These are phyloP conservation scores for Cladosporium austrohemisphaericum DNA, from an alignment of 2,329 filamentous ascomycete species.

Conservation along the genomic window DNA sequence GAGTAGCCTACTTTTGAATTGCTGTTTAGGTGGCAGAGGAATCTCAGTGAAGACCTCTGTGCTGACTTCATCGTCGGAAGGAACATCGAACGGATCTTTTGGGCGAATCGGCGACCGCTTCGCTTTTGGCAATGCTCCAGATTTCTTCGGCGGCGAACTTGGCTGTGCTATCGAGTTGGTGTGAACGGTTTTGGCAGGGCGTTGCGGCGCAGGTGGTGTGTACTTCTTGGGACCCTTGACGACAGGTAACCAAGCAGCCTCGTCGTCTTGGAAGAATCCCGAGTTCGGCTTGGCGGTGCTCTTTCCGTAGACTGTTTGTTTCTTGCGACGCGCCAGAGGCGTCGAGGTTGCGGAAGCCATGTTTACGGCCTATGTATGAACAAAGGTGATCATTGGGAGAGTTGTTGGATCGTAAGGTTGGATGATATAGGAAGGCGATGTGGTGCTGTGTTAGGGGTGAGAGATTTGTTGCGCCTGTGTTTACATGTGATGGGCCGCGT, in stretches of 20 bases:
- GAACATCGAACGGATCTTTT: conserved; percentile 42
- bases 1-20: conserved; percentile 17
- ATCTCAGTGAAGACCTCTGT: conserved; percentile 16
- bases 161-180: conserved; percentile 16
- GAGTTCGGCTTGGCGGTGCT: conserved; percentile 19
- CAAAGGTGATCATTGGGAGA: not conserved
- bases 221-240: not conserved
- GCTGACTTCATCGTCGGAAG: conserved; percentile 35
- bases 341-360: conserved; percentile 7
- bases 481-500: too few species aligned
- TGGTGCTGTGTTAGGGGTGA: too few species aligned
- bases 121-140: conserved; percentile 2
- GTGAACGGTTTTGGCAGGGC: conserved; percentile 1
- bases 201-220: not conserved
- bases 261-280: conserved; percentile 22
- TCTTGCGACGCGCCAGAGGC: conserved; percentile 21
- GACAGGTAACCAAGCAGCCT: conserved; percentile 7
- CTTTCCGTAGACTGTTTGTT: conserved; percentile 26
- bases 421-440: too few species aligned
- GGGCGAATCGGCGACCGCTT: not conserved
- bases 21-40: conserved; percentile 18
- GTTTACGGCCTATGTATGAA: not conserved
- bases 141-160: conserved; percentile 15
- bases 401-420: not conserved
- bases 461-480: too few species aligned